Percentiles rank a stretch among this genome's conserved stretches.
Evolutionary conservation across 257 asterid species (phyloP).

Genomic region (Lantana camara): DNA sequence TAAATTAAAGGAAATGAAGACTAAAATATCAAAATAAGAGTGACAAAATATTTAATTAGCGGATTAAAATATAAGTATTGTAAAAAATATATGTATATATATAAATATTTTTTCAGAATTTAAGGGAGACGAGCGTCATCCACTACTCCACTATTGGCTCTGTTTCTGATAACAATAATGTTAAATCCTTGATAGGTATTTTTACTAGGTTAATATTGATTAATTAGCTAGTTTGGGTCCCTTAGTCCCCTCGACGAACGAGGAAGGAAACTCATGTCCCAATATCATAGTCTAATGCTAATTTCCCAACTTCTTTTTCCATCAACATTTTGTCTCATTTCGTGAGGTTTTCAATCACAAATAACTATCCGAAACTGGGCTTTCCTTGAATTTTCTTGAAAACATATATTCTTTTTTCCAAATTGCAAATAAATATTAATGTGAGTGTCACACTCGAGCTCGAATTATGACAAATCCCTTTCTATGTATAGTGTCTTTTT

Average conservation of each 20-base stretch:
- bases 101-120: too few relatives aligned
- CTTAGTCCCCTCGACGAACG: not conserved
- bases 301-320: not conserved
- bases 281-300: not conserved
- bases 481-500: constrained; percentile 20
- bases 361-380: not conserved
- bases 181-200: too few relatives aligned
- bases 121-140: too few relatives aligned
- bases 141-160: too few relatives aligned
- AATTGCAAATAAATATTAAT: not conserved
- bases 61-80: too few relatives aligned
- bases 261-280: constrained; percentile 9
- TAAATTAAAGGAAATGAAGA: too few relatives aligned
- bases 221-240: not conserved
- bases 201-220: not conserved
- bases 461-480: constrained; percentile 24
- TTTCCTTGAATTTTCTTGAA: constrained; percentile 35
- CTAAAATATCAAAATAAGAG: not conserved
- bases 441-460: constrained; percentile 19
- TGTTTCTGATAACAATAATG: too few relatives aligned
- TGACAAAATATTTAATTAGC: too few relatives aligned
- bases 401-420: not conserved
- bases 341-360: constrained; percentile 8
- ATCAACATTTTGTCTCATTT: not conserved
- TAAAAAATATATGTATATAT: too few relatives aligned